Conservation (phyloP, 2,329 filamentous ascomycete genomes). For the Nemania abortiva region DNA sequence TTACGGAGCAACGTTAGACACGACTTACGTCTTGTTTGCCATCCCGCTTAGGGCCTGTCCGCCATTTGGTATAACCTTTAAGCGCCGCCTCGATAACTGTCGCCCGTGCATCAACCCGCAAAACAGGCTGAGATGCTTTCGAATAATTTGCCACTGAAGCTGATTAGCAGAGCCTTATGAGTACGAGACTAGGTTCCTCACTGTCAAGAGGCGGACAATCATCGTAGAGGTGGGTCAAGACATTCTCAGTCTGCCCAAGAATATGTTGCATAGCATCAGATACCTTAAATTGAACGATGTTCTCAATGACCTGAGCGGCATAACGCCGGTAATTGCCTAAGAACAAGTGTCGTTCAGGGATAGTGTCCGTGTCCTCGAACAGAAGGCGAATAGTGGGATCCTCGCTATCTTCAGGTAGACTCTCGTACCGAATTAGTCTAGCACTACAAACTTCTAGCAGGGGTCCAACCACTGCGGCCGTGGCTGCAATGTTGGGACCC, state of each 20-base stretch:
- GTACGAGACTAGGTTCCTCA: constrained; percentile 52
- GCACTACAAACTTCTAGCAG: constrained; percentile 86
- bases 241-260: constrained; percentile 79
- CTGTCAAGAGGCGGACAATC: constrained; percentile 75
- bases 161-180: constrained; percentile 39
- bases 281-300: constrained; percentile 83
- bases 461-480: constrained; percentile 74
- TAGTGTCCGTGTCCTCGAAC: constrained; percentile 92
- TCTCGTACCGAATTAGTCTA: constrained; percentile 88
- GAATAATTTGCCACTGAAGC: constrained; percentile 67
- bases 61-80: constrained; percentile 90
- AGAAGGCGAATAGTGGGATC: constrained; percentile 85
- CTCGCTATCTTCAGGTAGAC: constrained; percentile 82
- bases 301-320: constrained; percentile 87
- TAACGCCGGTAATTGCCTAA: constrained; percentile 95
- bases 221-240: constrained; percentile 81
- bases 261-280: constrained; percentile 90
- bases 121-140: constrained; percentile 77
- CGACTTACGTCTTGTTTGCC: constrained; percentile 41
- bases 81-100: constrained; percentile 89
- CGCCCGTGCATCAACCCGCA: constrained; percentile 89
- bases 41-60: constrained; percentile 46
- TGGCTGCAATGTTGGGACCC: constrained; percentile 70
- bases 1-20: not conserved
- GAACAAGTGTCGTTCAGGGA: constrained; percentile 94